A percentile compares a stretch with the other conserved stretches of the same genome.
phyloP scores from a whole-genome alignment of 2,329 filamentous ascomycete species.

The Seiridium cupressi region DNA sequence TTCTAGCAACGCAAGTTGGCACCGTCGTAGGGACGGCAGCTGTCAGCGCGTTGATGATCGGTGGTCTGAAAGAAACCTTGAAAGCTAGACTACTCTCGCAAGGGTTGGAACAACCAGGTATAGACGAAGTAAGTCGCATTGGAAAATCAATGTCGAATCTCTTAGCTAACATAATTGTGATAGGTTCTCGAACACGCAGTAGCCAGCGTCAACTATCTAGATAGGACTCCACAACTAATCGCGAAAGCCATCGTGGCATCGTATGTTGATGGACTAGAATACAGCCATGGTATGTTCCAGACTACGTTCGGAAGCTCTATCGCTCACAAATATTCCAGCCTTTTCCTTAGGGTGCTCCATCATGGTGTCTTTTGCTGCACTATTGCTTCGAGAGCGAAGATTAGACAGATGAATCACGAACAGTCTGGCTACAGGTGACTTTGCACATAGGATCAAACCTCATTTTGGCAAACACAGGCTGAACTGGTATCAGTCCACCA shows the following conservation, averaged over 20 bases:
- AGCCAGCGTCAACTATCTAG: constrained; percentile 37
- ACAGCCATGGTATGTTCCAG: background rate
- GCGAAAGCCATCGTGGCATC: background rate
- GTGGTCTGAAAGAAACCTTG: constrained; percentile 24
- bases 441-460: no score
- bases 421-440: no score
- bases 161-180: constrained; percentile 1
- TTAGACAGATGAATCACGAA: background rate
- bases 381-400: background rate
- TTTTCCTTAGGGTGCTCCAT: background rate
- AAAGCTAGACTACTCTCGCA: constrained; percentile 17
- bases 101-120: background rate
- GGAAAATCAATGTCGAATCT: background rate
- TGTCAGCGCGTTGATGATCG: constrained; percentile 22
- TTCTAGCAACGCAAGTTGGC: constrained; percentile 40
- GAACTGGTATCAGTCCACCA: no score
- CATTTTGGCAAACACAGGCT: no score
- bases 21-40: constrained; percentile 22
- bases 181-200: constrained; percentile 38
- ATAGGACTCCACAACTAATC: constrained; percentile 11
- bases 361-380: background rate
- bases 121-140: background rate
- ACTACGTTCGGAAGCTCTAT: background rate
- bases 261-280: background rate
- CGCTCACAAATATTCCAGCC: background rate